Evolutionary conservation across 257 asterid species (phyloP).

Genomic region (Coffea canephora): DNA sequence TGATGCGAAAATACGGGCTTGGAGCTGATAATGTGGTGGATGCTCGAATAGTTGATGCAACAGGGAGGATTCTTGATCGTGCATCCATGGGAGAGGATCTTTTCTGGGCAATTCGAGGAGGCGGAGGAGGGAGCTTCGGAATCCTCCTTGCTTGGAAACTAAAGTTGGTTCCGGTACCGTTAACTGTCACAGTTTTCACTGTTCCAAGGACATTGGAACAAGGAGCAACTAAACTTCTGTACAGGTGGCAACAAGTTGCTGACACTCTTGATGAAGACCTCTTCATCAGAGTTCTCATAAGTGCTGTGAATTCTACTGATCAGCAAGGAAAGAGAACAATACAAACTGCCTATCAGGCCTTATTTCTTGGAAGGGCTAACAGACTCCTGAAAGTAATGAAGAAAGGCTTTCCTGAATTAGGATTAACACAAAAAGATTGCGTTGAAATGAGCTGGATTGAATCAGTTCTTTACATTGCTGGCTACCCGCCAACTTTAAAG

Average conservation of each 20-base stretch:
- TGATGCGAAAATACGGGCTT: conserved; percentile 29
- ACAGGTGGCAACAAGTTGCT: conserved; percentile 29
- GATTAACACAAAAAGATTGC: conserved; percentile 20
- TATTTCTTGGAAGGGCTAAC: conserved; percentile 25
- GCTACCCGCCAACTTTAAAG: conserved; percentile 6
- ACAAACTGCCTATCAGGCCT: conserved; percentile 12
- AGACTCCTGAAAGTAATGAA: conserved; percentile 20
- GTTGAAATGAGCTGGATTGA: conserved; percentile 32
- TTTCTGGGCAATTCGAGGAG: conserved; percentile 37
- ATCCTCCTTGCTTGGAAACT: conserved; percentile 29
- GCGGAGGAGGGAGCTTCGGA: conserved; percentile 35
- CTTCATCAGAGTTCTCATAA: conserved; percentile 22
- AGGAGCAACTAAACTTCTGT: conserved; percentile 24
- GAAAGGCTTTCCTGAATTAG: conserved; percentile 27
- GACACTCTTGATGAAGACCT: conserved; percentile 23
- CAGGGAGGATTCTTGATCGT: too few relatives aligned
- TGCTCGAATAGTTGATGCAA: too few relatives aligned
- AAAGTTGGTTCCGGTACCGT: conserved; percentile 23
- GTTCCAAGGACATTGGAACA: conserved; percentile 26
- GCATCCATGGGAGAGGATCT: not conserved
- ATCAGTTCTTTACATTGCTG: conserved; percentile 22
- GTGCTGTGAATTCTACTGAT: not conserved
- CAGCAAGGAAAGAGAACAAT: conserved; percentile 11
- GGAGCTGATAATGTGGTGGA: conserved; percentile 21
- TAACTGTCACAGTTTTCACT: conserved; percentile 28